phyloP scores from a whole-genome alignment of 169 alveolate genomes.

The Eimeria sp. region DNA sequence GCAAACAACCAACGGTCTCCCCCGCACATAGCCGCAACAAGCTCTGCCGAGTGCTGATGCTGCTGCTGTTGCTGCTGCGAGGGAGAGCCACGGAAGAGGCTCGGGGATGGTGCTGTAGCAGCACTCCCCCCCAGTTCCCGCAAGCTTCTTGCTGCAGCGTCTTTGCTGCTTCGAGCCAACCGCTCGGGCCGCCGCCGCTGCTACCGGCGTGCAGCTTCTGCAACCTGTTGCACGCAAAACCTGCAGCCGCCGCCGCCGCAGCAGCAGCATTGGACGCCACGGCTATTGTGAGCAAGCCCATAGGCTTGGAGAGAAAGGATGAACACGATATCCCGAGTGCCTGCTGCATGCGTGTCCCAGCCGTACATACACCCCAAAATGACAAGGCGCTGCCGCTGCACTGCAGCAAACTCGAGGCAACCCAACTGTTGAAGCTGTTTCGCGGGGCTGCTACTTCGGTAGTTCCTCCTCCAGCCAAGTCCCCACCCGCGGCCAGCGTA shows the following conservation, averaged over 20 bases:
- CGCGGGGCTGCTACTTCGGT: neutral
- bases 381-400: constrained; percentile 36
- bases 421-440: constrained; percentile 10
- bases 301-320: neutral
- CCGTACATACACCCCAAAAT: constrained; percentile 40
- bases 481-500: neutral
- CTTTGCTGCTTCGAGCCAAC: constrained; percentile 54
- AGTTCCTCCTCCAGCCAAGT: neutral
- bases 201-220: constrained; percentile 32
- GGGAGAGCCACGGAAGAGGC: neutral
- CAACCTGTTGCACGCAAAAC: constrained; percentile 16
- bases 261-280: constrained; percentile 54
- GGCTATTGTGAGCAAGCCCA: neutral
- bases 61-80: constrained; percentile 26
- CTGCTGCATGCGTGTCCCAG: constrained; percentile 23
- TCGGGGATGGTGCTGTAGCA: constrained; percentile 48
- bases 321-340: constrained; percentile 27
- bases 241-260: constrained; percentile 46
- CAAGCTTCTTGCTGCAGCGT: constrained; percentile 32
- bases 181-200: neutral
- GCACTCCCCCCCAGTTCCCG: constrained; percentile 53
- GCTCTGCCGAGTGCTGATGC: neutral
- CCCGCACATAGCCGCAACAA: neutral
- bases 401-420: constrained; percentile 60
- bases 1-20: constrained; percentile 8